Percentiles rank a stretch among this genome's conserved stretches.
These are phyloP conservation scores for Anisodus acutangulus DNA, from an alignment of 257 asterid genomes.

Conservation along the genomic window DNA sequence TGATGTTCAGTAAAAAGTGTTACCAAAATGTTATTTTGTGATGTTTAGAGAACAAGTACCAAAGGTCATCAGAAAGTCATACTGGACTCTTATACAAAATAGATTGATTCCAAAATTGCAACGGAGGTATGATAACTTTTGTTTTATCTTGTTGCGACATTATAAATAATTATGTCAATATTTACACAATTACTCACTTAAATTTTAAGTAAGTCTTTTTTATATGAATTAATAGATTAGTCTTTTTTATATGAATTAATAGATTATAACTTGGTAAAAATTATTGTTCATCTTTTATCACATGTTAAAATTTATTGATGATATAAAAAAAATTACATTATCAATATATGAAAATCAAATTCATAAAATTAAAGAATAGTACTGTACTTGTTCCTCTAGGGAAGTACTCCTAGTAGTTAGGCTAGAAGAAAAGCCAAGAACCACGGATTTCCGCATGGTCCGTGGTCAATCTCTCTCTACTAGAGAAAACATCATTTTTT, in stretches of 20 bases:
- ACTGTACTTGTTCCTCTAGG: neutral
- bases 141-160: neutral
- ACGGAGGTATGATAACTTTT: neutral
- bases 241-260: neutral
- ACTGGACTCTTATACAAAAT: neutral
- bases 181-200: too few relatives aligned
- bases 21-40: neutral
- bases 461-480: slow-evolving; percentile 29
- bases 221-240: neutral
- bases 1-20: neutral
- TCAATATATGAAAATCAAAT: neutral
- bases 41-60: neutral
- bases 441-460: slow-evolving; percentile 24
- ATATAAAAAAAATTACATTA: neutral
- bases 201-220: too few relatives aligned
- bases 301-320: neutral
- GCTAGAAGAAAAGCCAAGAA: slow-evolving; percentile 1
- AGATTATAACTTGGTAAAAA: neutral
- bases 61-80: neutral
- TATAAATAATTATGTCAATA: neutral
- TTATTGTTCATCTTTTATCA: neutral
- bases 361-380: neutral
- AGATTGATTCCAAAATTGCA: neutral
- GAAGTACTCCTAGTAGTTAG: neutral
- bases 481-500: slow-evolving; percentile 28